phyloP scores from a whole-genome alignment of 2,329 filamentous ascomycete species.

The Penicillium sp. region DNA sequence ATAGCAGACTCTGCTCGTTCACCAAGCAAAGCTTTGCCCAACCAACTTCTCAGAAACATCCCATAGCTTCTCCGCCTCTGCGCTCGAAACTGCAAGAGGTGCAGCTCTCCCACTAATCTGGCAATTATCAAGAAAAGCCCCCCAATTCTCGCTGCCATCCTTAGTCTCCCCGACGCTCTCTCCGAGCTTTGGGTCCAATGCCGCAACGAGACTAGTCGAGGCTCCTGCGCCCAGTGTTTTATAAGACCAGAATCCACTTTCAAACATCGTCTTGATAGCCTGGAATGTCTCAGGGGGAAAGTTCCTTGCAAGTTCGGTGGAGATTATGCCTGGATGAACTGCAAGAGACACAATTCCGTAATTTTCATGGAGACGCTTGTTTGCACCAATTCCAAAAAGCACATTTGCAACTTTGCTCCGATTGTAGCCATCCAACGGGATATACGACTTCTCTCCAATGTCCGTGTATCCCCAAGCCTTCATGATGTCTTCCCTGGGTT shows the following conservation, averaged over 20 bases:
- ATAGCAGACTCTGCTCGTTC: not conserved
- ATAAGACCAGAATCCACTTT: not conserved
- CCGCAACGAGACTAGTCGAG: slow-evolving; percentile 35
- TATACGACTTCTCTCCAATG: not conserved
- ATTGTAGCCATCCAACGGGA: slow-evolving; percentile 4
- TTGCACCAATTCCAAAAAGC: slow-evolving; percentile 1
- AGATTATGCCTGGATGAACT: slow-evolving; percentile 9
- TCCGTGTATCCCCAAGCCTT: not conserved
- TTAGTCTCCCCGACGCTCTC: not conserved
- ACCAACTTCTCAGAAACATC: slow-evolving; percentile 49
- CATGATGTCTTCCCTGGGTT: not conserved
- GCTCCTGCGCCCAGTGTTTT: slow-evolving; percentile 9
- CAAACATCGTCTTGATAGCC: not conserved
- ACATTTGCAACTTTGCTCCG: slow-evolving; percentile 7
- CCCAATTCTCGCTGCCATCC: not conserved
- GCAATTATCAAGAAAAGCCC: slow-evolving; percentile 10
- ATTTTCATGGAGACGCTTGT: not conserved
- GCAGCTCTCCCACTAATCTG: slow-evolving; percentile 3
- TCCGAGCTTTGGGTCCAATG: slow-evolving; percentile 16
- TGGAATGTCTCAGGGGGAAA: not conserved
- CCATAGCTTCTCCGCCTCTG: slow-evolving; percentile 48
- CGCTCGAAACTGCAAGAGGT: slow-evolving; percentile 25
- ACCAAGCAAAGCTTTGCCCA: slow-evolving; percentile 13
- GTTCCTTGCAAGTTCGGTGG: slow-evolving; percentile 3
- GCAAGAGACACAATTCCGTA: slow-evolving; percentile 2